A percentile compares a stretch with the other conserved stretches of the same genome.
These are phyloP conservation scores for Crepidotus variabilis DNA, from an alignment of 768 basidiomycete species.

Conservation along the genomic window DNA sequence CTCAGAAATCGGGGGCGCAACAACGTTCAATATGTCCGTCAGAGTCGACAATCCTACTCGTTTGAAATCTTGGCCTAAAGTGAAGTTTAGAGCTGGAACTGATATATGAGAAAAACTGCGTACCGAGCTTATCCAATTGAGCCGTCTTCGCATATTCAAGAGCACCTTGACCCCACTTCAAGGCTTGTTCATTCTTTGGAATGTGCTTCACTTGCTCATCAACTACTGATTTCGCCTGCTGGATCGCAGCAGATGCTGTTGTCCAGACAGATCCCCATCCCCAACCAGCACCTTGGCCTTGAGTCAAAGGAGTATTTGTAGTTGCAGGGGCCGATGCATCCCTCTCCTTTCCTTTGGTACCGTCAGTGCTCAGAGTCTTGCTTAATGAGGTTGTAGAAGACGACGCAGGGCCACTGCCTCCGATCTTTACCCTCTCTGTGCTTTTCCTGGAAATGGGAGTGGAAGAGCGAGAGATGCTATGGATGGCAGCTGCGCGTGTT, in stretches of 20 bases:
- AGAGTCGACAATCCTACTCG: conserved; percentile 85
- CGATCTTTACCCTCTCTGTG: conserved; percentile 72
- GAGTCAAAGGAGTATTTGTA: conserved; percentile 9
- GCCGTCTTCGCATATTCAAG: conserved; percentile 85
- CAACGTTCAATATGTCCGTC: conserved; percentile 90
- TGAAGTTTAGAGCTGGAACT: background rate
- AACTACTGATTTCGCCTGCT: conserved; percentile 83
- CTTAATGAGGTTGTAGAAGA: conserved; percentile 38
- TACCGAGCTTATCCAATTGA: conserved; percentile 89
- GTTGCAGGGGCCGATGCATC: conserved; percentile 15
- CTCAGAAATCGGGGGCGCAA: conserved; percentile 97
- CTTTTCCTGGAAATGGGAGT: conserved; percentile 73
- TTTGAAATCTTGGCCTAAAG: conserved; percentile 82
- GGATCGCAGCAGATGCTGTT: conserved; percentile 78
- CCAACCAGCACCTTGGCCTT: conserved; percentile 40
- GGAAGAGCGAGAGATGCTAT: conserved; percentile 55
- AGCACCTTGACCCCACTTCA: conserved; percentile 84
- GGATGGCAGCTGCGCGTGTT: conserved; percentile 51
- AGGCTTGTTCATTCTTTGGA: conserved; percentile 81
- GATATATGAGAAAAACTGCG: too few species aligned
- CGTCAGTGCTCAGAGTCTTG: conserved; percentile 25
- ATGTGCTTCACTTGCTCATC: conserved; percentile 92
- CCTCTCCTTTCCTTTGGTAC: conserved; percentile 15
- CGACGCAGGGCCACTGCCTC: conserved; percentile 42
- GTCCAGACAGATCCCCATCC: conserved; percentile 92